These are phyloP conservation scores for Dissophora globulifera DNA, from an alignment of 192 early-diverging fungal genomes.

Conservation along the genomic window DNA sequence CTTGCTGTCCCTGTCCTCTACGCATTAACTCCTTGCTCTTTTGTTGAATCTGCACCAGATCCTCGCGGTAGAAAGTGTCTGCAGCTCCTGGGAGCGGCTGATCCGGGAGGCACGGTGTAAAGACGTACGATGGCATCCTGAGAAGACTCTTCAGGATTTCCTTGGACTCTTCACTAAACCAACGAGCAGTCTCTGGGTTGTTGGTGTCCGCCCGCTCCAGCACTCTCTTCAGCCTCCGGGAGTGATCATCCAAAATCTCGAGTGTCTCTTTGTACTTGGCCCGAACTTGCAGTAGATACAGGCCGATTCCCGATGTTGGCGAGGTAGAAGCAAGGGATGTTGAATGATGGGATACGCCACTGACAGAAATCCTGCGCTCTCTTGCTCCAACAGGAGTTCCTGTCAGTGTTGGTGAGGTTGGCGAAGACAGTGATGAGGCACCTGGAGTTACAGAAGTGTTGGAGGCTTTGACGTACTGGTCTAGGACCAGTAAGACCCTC, in stretches of 20 bases:
- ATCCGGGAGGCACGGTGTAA: constrained; percentile 33
- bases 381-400: background rate
- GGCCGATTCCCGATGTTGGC: constrained; percentile 4
- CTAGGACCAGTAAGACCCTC: constrained; percentile 29
- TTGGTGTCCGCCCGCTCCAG: constrained; percentile 34
- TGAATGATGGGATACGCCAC: background rate
- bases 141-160: constrained; percentile 24
- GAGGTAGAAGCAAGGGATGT: background rate
- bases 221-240: constrained; percentile 23
- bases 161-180: constrained; percentile 23
- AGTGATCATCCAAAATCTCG: constrained; percentile 29
- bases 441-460: background rate
- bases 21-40: constrained; percentile 22
- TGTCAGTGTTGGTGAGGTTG: constrained; percentile 21
- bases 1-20: background rate
- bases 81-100: constrained; percentile 39
- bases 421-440: constrained; percentile 15
- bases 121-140: constrained; percentile 20
- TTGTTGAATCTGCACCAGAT: constrained; percentile 41
- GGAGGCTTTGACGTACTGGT: constrained; percentile 28
- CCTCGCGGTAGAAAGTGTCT: constrained; percentile 46
- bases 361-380: constrained; percentile 18
- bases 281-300: constrained; percentile 25
- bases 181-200: constrained; percentile 19
- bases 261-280: constrained; percentile 35